A percentile compares a stretch with the other conserved stretches of the same genome.
These are phyloP conservation scores for Tricholoma flavovirens DNA, from an alignment of 768 basidiomycete genomes.

Conservation along the genomic window DNA sequence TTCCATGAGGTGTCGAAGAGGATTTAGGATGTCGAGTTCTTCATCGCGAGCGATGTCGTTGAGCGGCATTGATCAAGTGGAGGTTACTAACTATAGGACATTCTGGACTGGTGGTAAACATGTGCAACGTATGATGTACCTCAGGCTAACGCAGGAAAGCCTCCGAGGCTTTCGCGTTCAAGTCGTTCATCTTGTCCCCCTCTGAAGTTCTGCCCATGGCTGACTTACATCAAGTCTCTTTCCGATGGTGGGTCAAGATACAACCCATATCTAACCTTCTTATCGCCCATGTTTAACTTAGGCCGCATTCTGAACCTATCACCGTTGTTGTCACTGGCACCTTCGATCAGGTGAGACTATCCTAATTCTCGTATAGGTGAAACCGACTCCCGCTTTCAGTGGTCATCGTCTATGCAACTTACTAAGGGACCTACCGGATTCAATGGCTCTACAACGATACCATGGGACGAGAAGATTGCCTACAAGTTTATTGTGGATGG, in stretches of 20 bases:
- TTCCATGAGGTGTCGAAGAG: conserved; percentile 54
- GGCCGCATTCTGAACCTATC: conserved; percentile 53
- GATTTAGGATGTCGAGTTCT: conserved; percentile 47
- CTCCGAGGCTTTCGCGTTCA: conserved; percentile 6
- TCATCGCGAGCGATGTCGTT: conserved; percentile 45
- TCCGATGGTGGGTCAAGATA: conserved; percentile 40
- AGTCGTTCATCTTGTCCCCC: conserved; percentile 6
- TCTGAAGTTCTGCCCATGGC: conserved; percentile 9
- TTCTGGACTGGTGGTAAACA: no score
- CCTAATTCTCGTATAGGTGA: conserved; percentile 6
- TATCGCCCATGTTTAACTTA: conserved; percentile 21
- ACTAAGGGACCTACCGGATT: conserved; percentile 51
- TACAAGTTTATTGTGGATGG: conserved; percentile 86
- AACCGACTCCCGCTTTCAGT: conserved; percentile 34
- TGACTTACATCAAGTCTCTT: conserved; percentile 38
- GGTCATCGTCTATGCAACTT: conserved; percentile 54
- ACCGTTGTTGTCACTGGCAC: conserved; percentile 69
- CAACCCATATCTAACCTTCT: not conserved
- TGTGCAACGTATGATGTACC: conserved; percentile 28
- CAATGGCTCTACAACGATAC: conserved; percentile 44
- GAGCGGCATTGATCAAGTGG: conserved; percentile 2
- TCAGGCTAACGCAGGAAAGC: no score
- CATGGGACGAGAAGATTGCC: conserved; percentile 55
- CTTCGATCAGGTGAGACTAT: conserved; percentile 62
- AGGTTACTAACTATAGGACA: no score